Evolutionary conservation across 1,139 yeast species (phyloP).

Genomic region (Blastobotrys buckinghamii): DNA sequence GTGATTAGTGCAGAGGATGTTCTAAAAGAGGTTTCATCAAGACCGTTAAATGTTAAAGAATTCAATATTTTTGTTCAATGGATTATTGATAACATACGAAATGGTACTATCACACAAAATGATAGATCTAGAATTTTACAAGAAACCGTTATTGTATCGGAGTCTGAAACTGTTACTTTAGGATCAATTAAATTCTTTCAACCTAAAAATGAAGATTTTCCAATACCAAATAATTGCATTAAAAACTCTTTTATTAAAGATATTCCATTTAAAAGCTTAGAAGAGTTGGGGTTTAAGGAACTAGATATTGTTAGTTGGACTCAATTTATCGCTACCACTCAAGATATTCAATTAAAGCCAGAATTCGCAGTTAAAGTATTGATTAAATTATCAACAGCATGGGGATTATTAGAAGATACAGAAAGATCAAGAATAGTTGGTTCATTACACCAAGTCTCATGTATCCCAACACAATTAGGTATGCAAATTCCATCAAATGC

Average conservation of each 20-base stretch:
- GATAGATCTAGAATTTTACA: slow-evolving; percentile 14
- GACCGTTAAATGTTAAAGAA: slow-evolving; percentile 22
- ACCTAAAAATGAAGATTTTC: slow-evolving; percentile 26
- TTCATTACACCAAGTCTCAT: slow-evolving; percentile 24
- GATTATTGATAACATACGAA: slow-evolving; percentile 16
- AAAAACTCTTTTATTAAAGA: slow-evolving; percentile 24
- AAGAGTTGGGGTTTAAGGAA: slow-evolving; percentile 28
- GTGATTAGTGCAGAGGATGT: slow-evolving; percentile 26
- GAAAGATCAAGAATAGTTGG: slow-evolving; percentile 16
- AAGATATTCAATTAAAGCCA: slow-evolving; percentile 22
- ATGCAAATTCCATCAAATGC: slow-evolving; percentile 34
- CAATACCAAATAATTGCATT: slow-evolving; percentile 33
- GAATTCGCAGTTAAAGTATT: slow-evolving; percentile 28
- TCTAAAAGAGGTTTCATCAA: slow-evolving; percentile 25
- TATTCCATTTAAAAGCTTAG: slow-evolving; percentile 17
- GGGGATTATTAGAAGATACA: slow-evolving; percentile 22
- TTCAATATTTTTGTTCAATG: slow-evolving; percentile 23
- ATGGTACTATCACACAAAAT: slow-evolving; percentile 10
- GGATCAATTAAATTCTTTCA: slow-evolving; percentile 26
- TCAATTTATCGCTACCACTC: slow-evolving; percentile 21
- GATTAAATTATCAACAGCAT: slow-evolving; percentile 24
- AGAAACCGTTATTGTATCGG: slow-evolving; percentile 17
- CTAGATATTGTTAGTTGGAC: slow-evolving; percentile 29
- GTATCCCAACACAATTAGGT: slow-evolving; percentile 38
- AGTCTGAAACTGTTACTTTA: slow-evolving; percentile 20